A percentile compares a stretch with the other conserved stretches of the same genome.
phyloP scores from a whole-genome alignment of 768 basidiomycete genomes.

The Mycena albidolilacea region DNA sequence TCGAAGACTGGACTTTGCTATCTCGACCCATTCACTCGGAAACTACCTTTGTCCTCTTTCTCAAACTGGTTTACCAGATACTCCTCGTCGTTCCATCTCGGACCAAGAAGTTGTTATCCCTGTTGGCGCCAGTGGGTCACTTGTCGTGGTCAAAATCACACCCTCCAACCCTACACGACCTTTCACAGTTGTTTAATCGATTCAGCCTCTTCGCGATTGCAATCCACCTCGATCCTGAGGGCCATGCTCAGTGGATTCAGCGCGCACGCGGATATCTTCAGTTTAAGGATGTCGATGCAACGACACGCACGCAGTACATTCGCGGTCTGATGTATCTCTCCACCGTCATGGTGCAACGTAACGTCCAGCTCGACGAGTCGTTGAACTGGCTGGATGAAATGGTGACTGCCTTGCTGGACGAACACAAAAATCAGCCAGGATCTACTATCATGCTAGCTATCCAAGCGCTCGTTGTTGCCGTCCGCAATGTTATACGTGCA shows the following conservation, averaged over 20 bases:
- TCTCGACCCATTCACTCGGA: constrained; percentile 68
- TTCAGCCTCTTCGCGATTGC: constrained; percentile 81
- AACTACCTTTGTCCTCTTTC: constrained; percentile 82
- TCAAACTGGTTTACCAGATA: constrained; percentile 82
- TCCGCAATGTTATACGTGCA: constrained; percentile 22
- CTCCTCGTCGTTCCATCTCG: constrained; percentile 55
- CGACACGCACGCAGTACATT: constrained; percentile 79
- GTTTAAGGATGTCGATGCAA: constrained; percentile 75
- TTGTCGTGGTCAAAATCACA: constrained; percentile 72
- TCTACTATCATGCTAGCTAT: constrained; percentile 35
- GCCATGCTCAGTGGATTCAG: constrained; percentile 67
- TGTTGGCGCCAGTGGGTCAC: constrained; percentile 79
- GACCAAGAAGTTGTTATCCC: constrained; percentile 78
- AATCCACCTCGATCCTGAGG: constrained; percentile 71
- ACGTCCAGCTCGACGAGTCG: constrained; percentile 65
- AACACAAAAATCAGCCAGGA: constrained; percentile 59
- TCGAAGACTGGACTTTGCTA: constrained; percentile 68
- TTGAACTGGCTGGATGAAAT: constrained; percentile 79
- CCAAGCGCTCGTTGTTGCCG: constrained; percentile 25
- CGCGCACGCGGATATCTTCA: constrained; percentile 77
- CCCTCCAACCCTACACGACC: constrained; percentile 66
- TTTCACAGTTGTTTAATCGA: constrained; percentile 88
- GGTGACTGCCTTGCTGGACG: constrained; percentile 65
- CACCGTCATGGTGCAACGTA: constrained; percentile 70
- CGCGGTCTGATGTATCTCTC: constrained; percentile 82